phyloP scores from a whole-genome alignment of 2,329 filamentous ascomycete genomes.

The Metarhizium sp. region DNA sequence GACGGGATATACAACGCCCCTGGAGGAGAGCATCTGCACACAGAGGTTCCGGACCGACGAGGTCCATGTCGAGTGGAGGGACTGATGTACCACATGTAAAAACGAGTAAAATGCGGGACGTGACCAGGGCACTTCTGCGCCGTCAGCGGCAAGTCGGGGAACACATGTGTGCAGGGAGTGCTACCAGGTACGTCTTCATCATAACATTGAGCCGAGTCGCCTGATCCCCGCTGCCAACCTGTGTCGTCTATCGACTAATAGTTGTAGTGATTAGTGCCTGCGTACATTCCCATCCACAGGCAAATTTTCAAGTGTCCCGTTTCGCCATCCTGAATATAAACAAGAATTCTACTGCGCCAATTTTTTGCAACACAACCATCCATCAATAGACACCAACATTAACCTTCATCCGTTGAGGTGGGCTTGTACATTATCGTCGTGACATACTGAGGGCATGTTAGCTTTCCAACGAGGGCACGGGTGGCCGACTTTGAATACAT shows the following conservation, averaged over 20 bases:
- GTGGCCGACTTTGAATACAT: conserved; percentile 13
- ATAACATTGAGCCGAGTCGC: not conserved
- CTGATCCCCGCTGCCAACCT: not conserved
- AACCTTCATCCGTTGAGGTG: conserved; percentile 47
- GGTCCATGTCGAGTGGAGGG: conserved; percentile 71
- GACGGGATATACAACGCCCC: conserved; percentile 65
- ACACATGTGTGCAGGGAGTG: not conserved
- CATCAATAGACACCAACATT: not conserved
- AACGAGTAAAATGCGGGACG: not conserved
- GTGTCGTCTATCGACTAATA: not conserved
- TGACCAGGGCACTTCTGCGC: not conserved
- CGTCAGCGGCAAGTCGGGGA: not conserved
- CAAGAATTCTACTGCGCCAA: not conserved
- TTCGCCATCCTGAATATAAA: not conserved
- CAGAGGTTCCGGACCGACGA: conserved; percentile 78
- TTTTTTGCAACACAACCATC: not conserved
- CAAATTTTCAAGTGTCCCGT: not conserved
- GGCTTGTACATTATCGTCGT: conserved; percentile 98
- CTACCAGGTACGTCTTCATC: not conserved
- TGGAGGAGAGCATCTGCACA: conserved; percentile 78
- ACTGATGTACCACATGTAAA: conserved; percentile 25
- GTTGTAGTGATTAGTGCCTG: not conserved
- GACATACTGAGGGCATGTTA: conserved; percentile 58
- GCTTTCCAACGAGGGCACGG: not conserved
- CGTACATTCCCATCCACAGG: not conserved